These are phyloP conservation scores for Hemileia vastatrix DNA, from an alignment of 1,284 basidiomycete species.

Conservation along the genomic window DNA sequence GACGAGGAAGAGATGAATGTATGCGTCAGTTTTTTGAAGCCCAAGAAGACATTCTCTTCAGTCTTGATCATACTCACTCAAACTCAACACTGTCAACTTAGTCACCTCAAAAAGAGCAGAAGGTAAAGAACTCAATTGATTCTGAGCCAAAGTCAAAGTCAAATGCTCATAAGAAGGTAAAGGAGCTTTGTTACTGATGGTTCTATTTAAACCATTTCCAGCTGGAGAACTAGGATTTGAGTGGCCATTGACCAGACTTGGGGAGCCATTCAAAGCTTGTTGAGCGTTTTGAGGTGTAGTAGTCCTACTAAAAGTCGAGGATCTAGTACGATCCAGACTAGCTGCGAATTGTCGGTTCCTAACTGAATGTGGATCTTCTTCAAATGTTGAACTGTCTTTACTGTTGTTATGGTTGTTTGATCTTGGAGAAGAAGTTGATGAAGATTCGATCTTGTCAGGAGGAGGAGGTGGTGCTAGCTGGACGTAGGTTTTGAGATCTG, in stretches of 20 bases:
- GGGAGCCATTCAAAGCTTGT: not conserved
- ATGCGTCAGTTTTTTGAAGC: too few relatives aligned
- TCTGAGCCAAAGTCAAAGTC: too few relatives aligned
- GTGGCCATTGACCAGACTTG: not conserved
- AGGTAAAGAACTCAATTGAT: too few relatives aligned
- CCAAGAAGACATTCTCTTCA: too few relatives aligned
- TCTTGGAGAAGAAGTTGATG: conserved; percentile 1
- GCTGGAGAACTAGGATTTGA: not conserved
- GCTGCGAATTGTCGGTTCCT: not conserved
- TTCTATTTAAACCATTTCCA: not conserved
- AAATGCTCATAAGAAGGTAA: too few relatives aligned
- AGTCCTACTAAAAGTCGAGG: not conserved
- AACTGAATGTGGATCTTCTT: not conserved
- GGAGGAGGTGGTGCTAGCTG: conserved; percentile 24
- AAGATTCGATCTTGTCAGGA: not conserved
- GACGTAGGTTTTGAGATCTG: conserved; percentile 30
- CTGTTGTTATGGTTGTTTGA: not conserved
- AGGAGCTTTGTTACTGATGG: too few relatives aligned
- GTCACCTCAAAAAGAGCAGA: too few relatives aligned
- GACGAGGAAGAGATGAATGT: too few relatives aligned
- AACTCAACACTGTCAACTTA: too few relatives aligned
- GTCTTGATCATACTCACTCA: too few relatives aligned
- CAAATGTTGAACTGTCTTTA: not conserved
- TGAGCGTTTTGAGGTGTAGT: not conserved
- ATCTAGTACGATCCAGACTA: not conserved